Conservation (phyloP, 139 green algal genomes). For the Mesotaenium endlicherianum region DNA sequence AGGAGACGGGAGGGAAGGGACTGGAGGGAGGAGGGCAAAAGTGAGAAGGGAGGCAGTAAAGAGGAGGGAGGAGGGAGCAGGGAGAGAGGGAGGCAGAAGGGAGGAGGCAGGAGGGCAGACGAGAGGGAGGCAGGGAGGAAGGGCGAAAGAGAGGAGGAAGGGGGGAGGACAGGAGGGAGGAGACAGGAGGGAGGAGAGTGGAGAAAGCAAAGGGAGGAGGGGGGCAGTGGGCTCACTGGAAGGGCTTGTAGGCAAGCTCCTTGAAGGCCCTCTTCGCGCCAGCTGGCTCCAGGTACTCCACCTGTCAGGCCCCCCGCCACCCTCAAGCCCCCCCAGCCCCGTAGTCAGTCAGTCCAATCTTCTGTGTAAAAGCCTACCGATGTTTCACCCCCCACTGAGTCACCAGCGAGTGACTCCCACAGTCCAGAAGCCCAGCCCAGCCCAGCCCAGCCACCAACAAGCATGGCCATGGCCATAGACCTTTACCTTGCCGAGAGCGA, state of each 20-base stretch:
- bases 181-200: neutral
- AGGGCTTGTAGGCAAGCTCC: slow-evolving; percentile 90
- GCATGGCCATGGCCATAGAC: too few relatives aligned
- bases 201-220: neutral
- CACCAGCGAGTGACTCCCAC: too few relatives aligned
- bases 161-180: neutral
- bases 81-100: neutral
- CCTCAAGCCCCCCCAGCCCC: neutral
- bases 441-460: too few relatives aligned
- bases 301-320: neutral
- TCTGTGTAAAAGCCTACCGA: too few relatives aligned
- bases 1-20: too few relatives aligned
- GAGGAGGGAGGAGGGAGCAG: neutral
- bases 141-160: neutral
- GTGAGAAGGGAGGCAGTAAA: too few relatives aligned
- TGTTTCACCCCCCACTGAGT: too few relatives aligned
- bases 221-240: slow-evolving; percentile 56
- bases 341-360: too few relatives aligned
- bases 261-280: slow-evolving; percentile 73
- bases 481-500: too few relatives aligned
- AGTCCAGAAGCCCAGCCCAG: too few relatives aligned
- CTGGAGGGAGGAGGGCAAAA: too few relatives aligned
- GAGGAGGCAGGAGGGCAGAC: neutral
- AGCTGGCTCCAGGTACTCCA: slow-evolving; percentile 47
- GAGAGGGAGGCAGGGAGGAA: neutral